Conservation (phyloP, 164 flowering plant genomes). For the Macadamia integrifolia region DNA sequence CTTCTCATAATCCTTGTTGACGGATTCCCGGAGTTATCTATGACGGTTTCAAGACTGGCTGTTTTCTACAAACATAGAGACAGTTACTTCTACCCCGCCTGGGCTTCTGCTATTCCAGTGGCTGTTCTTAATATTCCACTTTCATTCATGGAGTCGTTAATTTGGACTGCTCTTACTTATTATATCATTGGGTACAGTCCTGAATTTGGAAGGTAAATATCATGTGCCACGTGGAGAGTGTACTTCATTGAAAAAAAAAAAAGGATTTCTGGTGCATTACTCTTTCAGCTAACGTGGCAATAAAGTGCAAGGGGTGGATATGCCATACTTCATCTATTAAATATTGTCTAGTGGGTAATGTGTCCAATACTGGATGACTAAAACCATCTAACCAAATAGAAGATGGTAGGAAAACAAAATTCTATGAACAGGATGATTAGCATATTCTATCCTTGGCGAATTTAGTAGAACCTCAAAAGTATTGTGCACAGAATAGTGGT, state of each 20-base stretch:
- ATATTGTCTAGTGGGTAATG: background rate
- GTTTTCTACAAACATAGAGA: slow-evolving; percentile 48
- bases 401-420: background rate
- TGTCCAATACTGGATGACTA: background rate
- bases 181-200: slow-evolving; percentile 59
- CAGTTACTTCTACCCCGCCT: slow-evolving; percentile 42
- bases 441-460: too few species aligned
- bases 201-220: slow-evolving; percentile 33
- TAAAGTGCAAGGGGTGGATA: too few species aligned
- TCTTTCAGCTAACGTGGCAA: too few species aligned
- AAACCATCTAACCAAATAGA: background rate
- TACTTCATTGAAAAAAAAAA: too few species aligned
- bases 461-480: too few species aligned
- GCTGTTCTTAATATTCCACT: slow-evolving; percentile 43
- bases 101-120: slow-evolving; percentile 58
- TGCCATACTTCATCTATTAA: too few species aligned
- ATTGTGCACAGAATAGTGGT: too few species aligned
- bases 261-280: too few species aligned
- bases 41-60: slow-evolving; percentile 45
- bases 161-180: slow-evolving; percentile 48
- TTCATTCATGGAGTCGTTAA: slow-evolving; percentile 34
- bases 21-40: slow-evolving; percentile 44
- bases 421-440: too few species aligned
- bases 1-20: slow-evolving; percentile 37
- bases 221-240: too few species aligned